Base-by-base conservation (phyloP, 2,329 filamentous ascomycete species). In the Claviceps purpurea region DNA sequence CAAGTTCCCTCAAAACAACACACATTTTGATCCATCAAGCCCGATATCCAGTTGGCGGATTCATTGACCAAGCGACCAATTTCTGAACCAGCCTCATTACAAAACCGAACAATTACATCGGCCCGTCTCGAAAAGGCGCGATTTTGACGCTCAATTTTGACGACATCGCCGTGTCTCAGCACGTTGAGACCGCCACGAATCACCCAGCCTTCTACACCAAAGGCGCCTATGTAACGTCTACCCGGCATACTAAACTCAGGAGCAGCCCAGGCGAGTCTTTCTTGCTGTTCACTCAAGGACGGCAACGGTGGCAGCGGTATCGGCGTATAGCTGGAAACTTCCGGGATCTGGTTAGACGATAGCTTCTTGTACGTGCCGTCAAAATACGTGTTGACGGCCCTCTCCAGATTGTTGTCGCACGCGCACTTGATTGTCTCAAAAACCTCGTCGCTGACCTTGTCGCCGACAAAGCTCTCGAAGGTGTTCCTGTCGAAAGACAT, bases 61-160 rank as follows among this genome's bases (percentile, higher is more conserved):
- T 97, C 90, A 60, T 90, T 91, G 30, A 89, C 84, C 40, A 98
- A 68, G 54, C 93, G 78, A 4, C 93, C 93, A 47, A 98, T 78
- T 65, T 98, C 93, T 51, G 84, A 81, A 0, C 90, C 90, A 50
- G 71, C 77, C 10, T 74, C 67, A 61, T 89, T 94, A 0, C 87
- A 95, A 62, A 98, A 97, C 1, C 93, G 82, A 26, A 97, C 94
- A 55, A 98, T 78, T 5, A 95, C 82, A 69, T 98, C 93, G 20
- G 83, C 77, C 47, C 87, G 82, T 60, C 81, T 82, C 40, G 81
- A 78, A 0, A 76, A 71, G n/a, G 76, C 72, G 11, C 74, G 71
- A 49, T 68, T 90, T 54, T 89, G 82, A 44, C 93, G 82, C 68
- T 97, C 91, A 45, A 98, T 95, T 49, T 77, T 82, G 53, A 98